phyloP scores from a whole-genome alignment of 2,329 filamentous ascomycete species.

The Microsporum canis region DNA sequence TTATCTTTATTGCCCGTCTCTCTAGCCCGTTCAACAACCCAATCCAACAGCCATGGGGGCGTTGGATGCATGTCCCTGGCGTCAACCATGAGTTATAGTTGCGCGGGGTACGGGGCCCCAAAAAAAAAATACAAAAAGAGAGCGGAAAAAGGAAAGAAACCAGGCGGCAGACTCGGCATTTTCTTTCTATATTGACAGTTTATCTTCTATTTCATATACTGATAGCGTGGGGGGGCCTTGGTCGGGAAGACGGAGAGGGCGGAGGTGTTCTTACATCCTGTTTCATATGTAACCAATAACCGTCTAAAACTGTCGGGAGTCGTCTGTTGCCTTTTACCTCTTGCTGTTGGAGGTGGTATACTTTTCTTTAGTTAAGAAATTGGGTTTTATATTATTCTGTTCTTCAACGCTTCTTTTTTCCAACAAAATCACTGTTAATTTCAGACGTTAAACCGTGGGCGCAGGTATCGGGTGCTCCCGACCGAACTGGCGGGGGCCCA shows the following conservation, averaged over 20 bases:
- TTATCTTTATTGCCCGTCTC: background rate
- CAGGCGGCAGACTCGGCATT: background rate
- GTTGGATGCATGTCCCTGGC: background rate
- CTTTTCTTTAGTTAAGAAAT: background rate
- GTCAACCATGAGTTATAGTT: background rate
- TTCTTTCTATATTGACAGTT: background rate
- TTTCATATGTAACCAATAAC: conserved; percentile 1
- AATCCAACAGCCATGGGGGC: background rate
- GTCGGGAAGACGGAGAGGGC: background rate
- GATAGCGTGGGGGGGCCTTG: background rate
- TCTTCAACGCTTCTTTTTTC: background rate
- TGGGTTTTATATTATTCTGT: background rate
- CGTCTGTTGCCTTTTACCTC: background rate
- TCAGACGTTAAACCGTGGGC: background rate
- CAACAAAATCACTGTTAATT: background rate
- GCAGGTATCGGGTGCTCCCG: background rate
- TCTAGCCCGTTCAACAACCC: background rate
- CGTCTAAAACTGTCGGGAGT: background rate
- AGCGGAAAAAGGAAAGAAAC: background rate
- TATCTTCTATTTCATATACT: background rate
- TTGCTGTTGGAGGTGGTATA: background rate
- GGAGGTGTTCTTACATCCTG: background rate
- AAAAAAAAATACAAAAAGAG: background rate
- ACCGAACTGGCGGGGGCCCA: background rate
- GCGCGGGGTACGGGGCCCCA: background rate